A percentile compares a stretch with the other conserved stretches of the same genome.
Evolutionary conservation across 164 flowering plant species (phyloP).

Genomic region (Amborella trichopoda): DNA sequence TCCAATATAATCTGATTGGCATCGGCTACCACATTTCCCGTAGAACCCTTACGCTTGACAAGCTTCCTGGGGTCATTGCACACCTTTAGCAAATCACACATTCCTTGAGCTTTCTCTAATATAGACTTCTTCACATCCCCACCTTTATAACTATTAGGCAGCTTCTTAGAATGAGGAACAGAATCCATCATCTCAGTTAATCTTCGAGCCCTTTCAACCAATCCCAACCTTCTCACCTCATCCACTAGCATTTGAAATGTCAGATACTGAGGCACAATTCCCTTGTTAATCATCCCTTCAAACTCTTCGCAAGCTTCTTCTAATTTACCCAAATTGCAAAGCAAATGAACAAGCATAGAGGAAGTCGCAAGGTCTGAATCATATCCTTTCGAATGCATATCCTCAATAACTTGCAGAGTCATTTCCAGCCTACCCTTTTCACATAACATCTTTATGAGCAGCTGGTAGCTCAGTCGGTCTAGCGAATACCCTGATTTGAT

Average conservation of each 20-base stretch:
- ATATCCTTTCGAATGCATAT: slow-evolving; percentile 58
- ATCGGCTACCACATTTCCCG: slow-evolving; percentile 18
- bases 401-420: slow-evolving; percentile 51
- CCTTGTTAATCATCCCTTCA: slow-evolving; percentile 61
- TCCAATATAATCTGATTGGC: slow-evolving; percentile 19
- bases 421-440: slow-evolving; percentile 47
- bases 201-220: slow-evolving; percentile 30
- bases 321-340: slow-evolving; percentile 41
- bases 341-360: slow-evolving; percentile 73
- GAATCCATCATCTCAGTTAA: slow-evolving; percentile 39
- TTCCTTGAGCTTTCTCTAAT: slow-evolving; percentile 40
- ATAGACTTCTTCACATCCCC: slow-evolving; percentile 25
- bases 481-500: slow-evolving; percentile 58
- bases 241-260: slow-evolving; percentile 43
- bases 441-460: slow-evolving; percentile 68
- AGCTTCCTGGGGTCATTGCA: slow-evolving; percentile 42
- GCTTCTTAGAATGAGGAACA: slow-evolving; percentile 43
- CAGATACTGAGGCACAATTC: slow-evolving; percentile 49
- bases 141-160: slow-evolving; percentile 37
- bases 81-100: slow-evolving; percentile 49
- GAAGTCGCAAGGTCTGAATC: slow-evolving; percentile 59
- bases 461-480: slow-evolving; percentile 58
- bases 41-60: slow-evolving; percentile 21
- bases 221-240: slow-evolving; percentile 41
- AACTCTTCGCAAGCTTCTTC: slow-evolving; percentile 57